phyloP scores from a whole-genome alignment of 768 basidiomycete species.

The Psilocybe subaeruginosa region DNA sequence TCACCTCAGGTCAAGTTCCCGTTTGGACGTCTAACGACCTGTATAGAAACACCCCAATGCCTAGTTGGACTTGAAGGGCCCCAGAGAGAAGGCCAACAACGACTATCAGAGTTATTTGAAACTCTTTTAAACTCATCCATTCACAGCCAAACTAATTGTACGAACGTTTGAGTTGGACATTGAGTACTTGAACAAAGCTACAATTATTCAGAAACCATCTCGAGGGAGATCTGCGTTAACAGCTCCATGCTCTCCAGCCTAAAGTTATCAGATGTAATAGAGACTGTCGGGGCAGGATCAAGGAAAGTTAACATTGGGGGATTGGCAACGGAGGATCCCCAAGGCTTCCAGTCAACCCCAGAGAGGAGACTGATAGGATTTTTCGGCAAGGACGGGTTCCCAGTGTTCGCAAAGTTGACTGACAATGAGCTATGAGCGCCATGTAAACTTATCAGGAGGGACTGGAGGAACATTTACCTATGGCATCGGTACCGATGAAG shows the following conservation, averaged over 20 bases:
- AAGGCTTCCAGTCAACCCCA: constrained; percentile 19
- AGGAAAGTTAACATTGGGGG: constrained; percentile 25
- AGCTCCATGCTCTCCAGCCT: neutral
- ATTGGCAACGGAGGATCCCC: constrained; percentile 14
- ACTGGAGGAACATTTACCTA: constrained; percentile 12
- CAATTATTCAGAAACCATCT: no score
- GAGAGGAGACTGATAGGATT: constrained; percentile 21
- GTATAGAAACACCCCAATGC: no score
- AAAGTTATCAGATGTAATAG: constrained; percentile 22
- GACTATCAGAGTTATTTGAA: no score
- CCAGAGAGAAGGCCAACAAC: no score
- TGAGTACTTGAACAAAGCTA: no score
- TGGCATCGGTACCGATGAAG: constrained; percentile 22
- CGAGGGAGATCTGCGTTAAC: no score
- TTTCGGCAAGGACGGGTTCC: constrained; percentile 16
- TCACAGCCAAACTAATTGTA: no score
- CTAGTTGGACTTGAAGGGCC: no score
- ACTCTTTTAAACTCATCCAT: no score
- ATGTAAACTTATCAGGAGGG: neutral
- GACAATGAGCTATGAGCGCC: neutral
- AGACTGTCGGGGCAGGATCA: constrained; percentile 20
- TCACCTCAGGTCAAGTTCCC: no score
- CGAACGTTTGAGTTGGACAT: no score
- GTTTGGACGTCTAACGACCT: no score
- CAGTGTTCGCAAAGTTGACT: constrained; percentile 21